These are phyloP conservation scores for Trichosporon faecale DNA, from an alignment of 1,284 basidiomycete genomes.

Conservation along the genomic window DNA sequence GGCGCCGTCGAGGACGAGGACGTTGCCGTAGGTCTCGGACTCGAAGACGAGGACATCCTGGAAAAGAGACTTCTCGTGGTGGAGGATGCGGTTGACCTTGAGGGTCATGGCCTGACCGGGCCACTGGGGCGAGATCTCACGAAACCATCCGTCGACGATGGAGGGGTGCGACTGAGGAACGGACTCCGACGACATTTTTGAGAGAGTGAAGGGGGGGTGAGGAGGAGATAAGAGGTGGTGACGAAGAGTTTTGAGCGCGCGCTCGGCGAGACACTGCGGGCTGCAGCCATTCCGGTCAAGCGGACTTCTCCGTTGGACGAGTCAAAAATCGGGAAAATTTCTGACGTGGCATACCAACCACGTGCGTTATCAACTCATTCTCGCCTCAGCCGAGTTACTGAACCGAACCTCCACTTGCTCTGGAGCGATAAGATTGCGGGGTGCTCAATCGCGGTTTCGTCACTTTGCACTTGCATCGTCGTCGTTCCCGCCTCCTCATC, in stretches of 20 bases:
- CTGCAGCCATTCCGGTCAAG: neutral
- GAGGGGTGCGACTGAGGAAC: constrained; percentile 41
- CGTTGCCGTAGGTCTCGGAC: constrained; percentile 91
- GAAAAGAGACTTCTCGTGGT: constrained; percentile 87
- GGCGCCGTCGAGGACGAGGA: constrained; percentile 91
- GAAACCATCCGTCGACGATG: constrained; percentile 82
- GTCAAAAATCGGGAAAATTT: neutral
- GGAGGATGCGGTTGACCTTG: constrained; percentile 92
- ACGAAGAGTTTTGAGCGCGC: neutral
- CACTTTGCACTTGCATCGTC: no score
- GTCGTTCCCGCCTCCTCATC: no score
- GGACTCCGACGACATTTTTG: constrained; percentile 33
- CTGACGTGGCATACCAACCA: constrained; percentile 2
- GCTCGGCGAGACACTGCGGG: constrained; percentile 6
- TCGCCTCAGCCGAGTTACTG: neutral
- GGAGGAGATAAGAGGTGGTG: neutral
- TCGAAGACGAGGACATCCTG: constrained; percentile 91
- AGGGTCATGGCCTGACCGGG: constrained; percentile 93
- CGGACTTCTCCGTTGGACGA: constrained; percentile 8
- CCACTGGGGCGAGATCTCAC: constrained; percentile 96
- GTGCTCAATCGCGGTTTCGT: no score
- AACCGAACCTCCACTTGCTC: neutral
- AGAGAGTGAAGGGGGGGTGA: neutral
- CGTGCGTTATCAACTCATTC: constrained; percentile 2
- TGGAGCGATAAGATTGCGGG: neutral